These are phyloP conservation scores for Nakazawaea laoshanensis DNA, from an alignment of 805 yeast genomes.

Conservation along the genomic window DNA sequence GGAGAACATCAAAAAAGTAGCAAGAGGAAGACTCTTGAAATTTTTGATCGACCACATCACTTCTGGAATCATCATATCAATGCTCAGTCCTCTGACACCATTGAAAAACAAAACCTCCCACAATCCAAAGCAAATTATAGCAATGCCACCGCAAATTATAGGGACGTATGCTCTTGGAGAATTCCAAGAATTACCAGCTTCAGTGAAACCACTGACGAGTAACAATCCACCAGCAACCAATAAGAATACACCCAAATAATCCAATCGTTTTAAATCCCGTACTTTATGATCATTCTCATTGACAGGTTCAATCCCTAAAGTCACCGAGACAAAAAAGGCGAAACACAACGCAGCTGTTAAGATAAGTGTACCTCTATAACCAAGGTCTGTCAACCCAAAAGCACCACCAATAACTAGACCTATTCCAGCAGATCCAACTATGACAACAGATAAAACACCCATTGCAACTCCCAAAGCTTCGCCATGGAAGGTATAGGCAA, in stretches of 20 bases:
- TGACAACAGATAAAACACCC: slow-evolving; percentile 17
- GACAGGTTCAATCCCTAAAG: slow-evolving; percentile 22
- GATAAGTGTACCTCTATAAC: slow-evolving; percentile 30
- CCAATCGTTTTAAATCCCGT: slow-evolving; percentile 20
- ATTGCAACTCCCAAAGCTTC: slow-evolving; percentile 20
- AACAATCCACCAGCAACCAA: slow-evolving; percentile 27
- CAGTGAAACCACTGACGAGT: slow-evolving; percentile 33
- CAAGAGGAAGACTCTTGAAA: background rate
- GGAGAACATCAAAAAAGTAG: too few relatives aligned
- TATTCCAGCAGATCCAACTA: slow-evolving; percentile 25
- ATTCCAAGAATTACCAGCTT: slow-evolving; percentile 36
- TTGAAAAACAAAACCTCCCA: background rate
- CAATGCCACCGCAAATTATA: too few relatives aligned
- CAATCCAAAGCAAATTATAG: too few relatives aligned
- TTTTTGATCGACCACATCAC: background rate
- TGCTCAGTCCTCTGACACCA: background rate
- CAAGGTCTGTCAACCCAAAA: slow-evolving; percentile 21
- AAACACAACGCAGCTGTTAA: slow-evolving; percentile 14
- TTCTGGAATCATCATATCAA: background rate
- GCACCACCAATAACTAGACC: slow-evolving; percentile 39
- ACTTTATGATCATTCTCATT: slow-evolving; percentile 16
- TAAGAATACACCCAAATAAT: slow-evolving; percentile 25
- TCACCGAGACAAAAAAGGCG: background rate
- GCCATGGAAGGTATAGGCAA: slow-evolving; percentile 22
- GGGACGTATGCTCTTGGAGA: slow-evolving; percentile 32